phyloP scores from a whole-genome alignment of 331 rosid species.

The Arachis monticola region DNA sequence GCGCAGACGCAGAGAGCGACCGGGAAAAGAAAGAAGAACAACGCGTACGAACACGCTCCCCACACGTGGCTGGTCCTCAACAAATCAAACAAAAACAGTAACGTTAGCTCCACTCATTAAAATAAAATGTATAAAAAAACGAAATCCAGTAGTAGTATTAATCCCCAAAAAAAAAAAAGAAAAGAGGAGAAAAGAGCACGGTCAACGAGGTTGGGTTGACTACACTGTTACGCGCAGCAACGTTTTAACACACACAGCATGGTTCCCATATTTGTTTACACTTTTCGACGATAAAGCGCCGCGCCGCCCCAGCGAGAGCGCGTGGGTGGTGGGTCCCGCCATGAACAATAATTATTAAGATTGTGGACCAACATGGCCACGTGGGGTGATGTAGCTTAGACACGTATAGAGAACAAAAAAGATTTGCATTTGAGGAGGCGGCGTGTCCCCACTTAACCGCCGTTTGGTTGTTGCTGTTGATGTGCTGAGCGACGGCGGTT shows the following conservation, averaged over 20 bases:
- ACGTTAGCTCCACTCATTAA: background rate
- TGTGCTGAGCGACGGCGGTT: constrained; percentile 29
- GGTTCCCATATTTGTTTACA: background rate
- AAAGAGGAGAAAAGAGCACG: constrained; percentile 26
- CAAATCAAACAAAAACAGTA: background rate
- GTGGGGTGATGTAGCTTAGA: accelerated
- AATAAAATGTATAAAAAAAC: background rate
- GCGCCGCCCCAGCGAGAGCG: constrained; percentile 54
- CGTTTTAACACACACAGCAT: background rate
- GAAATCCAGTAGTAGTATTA: too few species aligned
- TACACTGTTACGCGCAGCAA: constrained; percentile 21
- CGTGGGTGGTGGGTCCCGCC: constrained; percentile 47
- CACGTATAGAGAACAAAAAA: constrained; percentile 36
- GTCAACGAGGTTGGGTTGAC: constrained; percentile 64
- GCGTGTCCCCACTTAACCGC: constrained; percentile 40
- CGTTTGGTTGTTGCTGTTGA: background rate
- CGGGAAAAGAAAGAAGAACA: background rate
- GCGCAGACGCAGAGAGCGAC: background rate
- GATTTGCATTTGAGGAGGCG: constrained; percentile 33
- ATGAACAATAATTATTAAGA: constrained; percentile 25
- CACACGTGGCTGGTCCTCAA: constrained; percentile 28
- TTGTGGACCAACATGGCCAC: constrained; percentile 11
- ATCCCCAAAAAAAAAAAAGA: background rate
- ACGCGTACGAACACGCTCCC: constrained; percentile 32
- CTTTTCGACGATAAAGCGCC: constrained; percentile 31